These are phyloP conservation scores for Closterium sp. DNA, from an alignment of 139 green algal species.

Conservation along the genomic window DNA sequence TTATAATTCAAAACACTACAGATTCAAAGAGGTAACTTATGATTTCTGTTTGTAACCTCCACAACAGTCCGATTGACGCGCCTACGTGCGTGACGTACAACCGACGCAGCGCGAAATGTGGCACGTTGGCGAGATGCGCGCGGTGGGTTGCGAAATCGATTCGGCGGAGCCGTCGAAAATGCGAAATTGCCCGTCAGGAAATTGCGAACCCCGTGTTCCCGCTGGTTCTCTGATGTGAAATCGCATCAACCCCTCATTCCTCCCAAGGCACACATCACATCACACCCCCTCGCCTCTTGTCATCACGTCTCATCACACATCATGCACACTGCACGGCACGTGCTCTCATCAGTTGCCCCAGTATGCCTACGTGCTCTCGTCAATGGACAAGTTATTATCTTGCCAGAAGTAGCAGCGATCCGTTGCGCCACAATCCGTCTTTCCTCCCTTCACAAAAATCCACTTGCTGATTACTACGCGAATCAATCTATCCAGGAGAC, in stretches of 20 bases:
- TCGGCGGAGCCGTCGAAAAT: too few species aligned
- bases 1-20: too few species aligned
- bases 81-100: neutral
- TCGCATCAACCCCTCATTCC: too few species aligned
- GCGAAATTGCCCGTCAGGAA: neutral
- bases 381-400: too few species aligned
- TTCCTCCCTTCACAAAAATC: neutral
- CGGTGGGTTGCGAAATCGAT: neutral
- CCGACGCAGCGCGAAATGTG: neutral
- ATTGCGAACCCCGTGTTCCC: neutral
- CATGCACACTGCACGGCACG: neutral
- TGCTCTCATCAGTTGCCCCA: too few species aligned
- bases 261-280: neutral
- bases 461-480: neutral
- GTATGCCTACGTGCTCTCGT: neutral
- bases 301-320: neutral
- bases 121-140: neutral
- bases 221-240: neutral
- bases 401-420: too few species aligned
- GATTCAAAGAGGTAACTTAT: too few species aligned
- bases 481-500: too few species aligned
- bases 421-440: neutral
- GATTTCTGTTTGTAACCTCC: too few species aligned
- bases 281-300: neutral
- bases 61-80: neutral